A percentile compares a stretch with the other conserved stretches of the same genome.
These are phyloP conservation scores for Pythium phragmiticola DNA, from an alignment of 352 stramenopile genomes.

Conservation along the genomic window DNA sequence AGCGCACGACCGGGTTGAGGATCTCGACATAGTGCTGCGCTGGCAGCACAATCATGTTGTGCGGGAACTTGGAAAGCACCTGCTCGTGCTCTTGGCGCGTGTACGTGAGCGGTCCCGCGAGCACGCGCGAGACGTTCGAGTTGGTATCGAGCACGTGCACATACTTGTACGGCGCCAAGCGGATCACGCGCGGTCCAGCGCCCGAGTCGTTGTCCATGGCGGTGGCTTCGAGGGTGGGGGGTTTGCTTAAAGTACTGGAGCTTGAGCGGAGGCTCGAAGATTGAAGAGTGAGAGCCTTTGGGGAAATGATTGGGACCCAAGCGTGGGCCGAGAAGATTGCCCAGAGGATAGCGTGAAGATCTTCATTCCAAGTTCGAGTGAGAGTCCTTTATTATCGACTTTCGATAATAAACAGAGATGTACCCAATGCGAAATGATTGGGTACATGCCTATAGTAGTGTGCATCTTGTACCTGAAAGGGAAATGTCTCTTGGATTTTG, in stretches of 20 bases:
- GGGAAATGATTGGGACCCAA: not conserved
- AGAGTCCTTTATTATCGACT: too few species aligned
- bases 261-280: slow-evolving; percentile 1
- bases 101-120: slow-evolving; percentile 74
- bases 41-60: slow-evolving; percentile 78
- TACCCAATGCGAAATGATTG: slow-evolving; percentile 12
- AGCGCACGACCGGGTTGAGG: slow-evolving; percentile 60
- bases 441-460: not conserved
- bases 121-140: slow-evolving; percentile 79
- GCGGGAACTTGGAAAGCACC: slow-evolving; percentile 50
- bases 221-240: not conserved
- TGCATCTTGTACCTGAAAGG: not conserved
- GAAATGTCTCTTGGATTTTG: not conserved
- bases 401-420: not conserved
- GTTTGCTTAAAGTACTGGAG: not conserved
- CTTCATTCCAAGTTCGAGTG: too few species aligned
- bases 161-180: slow-evolving; percentile 79
- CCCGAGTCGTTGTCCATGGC: slow-evolving; percentile 23
- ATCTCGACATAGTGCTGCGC: slow-evolving; percentile 80
- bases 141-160: slow-evolving; percentile 85
- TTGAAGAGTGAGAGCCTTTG: slow-evolving; percentile 14
- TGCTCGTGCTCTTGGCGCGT: slow-evolving; percentile 81
- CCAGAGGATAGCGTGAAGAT: too few species aligned
- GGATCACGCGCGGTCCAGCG: slow-evolving; percentile 65
- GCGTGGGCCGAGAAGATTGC: too few species aligned